Evolutionary conservation across 2,329 filamentous ascomycete genomes (phyloP), one percentile per base, ranked within the genome.

Genomic region (Colletotrichum agaves): DNA sequence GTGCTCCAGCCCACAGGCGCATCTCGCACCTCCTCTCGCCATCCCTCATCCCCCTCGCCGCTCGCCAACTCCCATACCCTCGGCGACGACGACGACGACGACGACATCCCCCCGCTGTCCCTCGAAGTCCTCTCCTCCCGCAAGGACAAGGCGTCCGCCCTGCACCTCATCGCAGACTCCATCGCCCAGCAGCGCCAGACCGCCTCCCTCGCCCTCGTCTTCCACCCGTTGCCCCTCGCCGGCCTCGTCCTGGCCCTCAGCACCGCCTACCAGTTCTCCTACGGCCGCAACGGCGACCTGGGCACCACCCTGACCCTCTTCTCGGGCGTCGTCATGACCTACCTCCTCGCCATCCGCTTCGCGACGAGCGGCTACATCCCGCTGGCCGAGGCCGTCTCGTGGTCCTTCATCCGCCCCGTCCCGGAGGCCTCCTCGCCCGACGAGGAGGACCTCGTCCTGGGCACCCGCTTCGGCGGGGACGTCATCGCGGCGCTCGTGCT

Each of bases 101-200:
- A 12, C 33, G 84, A 85, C 73, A 82, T 91, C 63, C 89, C 90
- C 5, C 85, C 89, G 8, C 85, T 94, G 47, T 86, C 85, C 57
- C 88, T 92, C 58, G 87, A 88, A 72, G 77, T 85, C 21, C 80
- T 90, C 47, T 82, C 83, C 50, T 74, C 75, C 56, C 81, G 87
- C 56, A 76, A 83, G 58, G 91, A 94, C 76, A 89, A 90, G 75
- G 80, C 89, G 70, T 85, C 88, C 63, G 90, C 90, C 17, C 83
- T 97, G 58, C 87, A 87, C 70, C 87, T 97, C 19, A 85, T 97
- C 43, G 91, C 93, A 69, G 93, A 95, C 78, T 93, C 90, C 66
- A 87, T 97, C 56, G 92, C 93, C 39, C 91, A 97, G 79, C 93
- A 96, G 82, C 89, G 91, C 69, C 90, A 93, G 75, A 80, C 85